Percentiles rank a stretch among this genome's conserved stretches.
These are phyloP conservation scores for Stephanocyclus meneghinianus DNA, from an alignment of 352 stramenopile genomes.

Conservation along the genomic window DNA sequence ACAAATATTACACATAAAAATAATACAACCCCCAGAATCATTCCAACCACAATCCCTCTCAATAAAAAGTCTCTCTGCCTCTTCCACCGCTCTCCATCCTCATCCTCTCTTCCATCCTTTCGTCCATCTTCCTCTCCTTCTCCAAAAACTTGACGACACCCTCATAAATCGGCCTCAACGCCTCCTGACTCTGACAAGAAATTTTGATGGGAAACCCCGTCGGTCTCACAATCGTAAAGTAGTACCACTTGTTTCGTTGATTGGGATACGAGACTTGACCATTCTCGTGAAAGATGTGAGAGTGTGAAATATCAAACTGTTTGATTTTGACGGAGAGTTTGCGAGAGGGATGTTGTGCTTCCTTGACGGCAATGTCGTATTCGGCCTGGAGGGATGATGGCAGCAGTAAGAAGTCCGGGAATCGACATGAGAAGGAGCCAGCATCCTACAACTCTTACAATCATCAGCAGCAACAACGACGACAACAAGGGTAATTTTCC, in stretches of 20 bases:
- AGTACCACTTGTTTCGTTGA: constrained; percentile 70
- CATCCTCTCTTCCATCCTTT: background rate
- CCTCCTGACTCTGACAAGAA: constrained; percentile 60
- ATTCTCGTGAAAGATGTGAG: constrained; percentile 65
- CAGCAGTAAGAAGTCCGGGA: too few species aligned
- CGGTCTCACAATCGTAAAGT: constrained; percentile 74
- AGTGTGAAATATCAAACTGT: constrained; percentile 77
- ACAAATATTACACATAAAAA: too few species aligned
- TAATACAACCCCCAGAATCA: too few species aligned
- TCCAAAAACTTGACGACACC: constrained; percentile 66
- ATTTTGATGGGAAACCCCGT: constrained; percentile 80
- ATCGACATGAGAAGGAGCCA: background rate
- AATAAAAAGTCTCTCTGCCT: constrained; percentile 15
- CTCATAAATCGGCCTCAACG: constrained; percentile 71
- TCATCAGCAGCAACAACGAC: background rate
- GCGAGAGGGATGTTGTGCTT: constrained; percentile 62
- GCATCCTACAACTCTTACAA: background rate
- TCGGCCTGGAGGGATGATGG: constrained; percentile 46
- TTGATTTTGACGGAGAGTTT: constrained; percentile 80
- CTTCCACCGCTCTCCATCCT: background rate
- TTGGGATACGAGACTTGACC: constrained; percentile 80
- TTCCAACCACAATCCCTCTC: background rate
- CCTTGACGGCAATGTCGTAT: constrained; percentile 82
- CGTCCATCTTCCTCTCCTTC: constrained; percentile 13
- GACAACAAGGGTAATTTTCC: too few species aligned